Evolutionary conservation across 257 asterid species (phyloP), one percentile per base, ranked within the genome.

Genomic region (Catharanthus roseus): DNA sequence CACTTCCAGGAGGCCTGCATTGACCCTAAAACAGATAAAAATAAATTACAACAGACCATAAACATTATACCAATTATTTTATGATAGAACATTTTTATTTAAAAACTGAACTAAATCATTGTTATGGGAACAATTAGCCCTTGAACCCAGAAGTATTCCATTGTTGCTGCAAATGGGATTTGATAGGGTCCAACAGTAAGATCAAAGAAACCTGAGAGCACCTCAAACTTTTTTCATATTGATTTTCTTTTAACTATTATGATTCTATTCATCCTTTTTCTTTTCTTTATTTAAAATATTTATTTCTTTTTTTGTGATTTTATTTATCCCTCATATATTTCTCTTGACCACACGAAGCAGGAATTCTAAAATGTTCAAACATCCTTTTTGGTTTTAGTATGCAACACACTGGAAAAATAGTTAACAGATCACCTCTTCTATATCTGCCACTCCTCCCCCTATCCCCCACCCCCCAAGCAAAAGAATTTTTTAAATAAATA

Each of bases 1-100:
- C 88, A 44, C 88, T 89, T 78, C 96, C 98, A 68, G 80, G 78
- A 77, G 88, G 88, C 77, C 86, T 89, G 83, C 88, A 79, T 72
- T 58, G 73, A 62, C 69, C 80, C 97, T 88, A 89, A 65, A 75
- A 75, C 65, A 68, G 55, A 81, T 41, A 75, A 75, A 73, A 80
- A 53, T 34, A 69, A 67, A 65, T 81, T 81, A 85, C 36, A 53
- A 45, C 0, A 16, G 18, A 58, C 65, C 41, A 58, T 15, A 33
- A 61, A 61, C 45, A 16, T 7, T 33, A 0, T 60, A 19, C 33
- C 29, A 62, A 34, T 9, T 62, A 19, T 34, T 62, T n/a, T 33
- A 0, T 2, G 45, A 18, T 15, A 60, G 44, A 60, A 31, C 8
- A 3, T 47, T 16, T 28, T 60, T 13, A 6, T 31, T 4, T 23